These are phyloP conservation scores for Ceratobasidium papillatum DNA, from an alignment of 1,284 basidiomycete genomes.

Conservation along the genomic window DNA sequence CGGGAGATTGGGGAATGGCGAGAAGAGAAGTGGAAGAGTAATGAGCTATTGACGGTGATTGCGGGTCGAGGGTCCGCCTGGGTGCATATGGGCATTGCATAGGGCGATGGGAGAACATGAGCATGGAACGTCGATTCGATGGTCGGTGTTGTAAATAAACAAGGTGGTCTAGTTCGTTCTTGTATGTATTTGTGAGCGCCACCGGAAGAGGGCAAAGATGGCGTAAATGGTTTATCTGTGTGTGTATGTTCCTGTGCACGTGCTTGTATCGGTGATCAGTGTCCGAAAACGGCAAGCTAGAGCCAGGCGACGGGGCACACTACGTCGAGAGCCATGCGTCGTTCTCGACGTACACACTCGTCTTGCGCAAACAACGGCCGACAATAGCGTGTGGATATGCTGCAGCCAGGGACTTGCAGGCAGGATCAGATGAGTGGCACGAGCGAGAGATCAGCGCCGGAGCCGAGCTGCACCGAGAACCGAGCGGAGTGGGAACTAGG, in stretches of 20 bases:
- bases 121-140: constrained; percentile 4
- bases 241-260: constrained; percentile 20
- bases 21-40: neutral
- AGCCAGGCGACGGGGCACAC: constrained; percentile 4
- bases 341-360: constrained; percentile 4
- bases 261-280: constrained; percentile 25
- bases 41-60: neutral
- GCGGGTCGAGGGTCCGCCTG: neutral
- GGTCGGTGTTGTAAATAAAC: neutral
- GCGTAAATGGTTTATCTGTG: neutral
- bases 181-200: neutral
- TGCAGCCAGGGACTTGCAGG: neutral
- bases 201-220: neutral
- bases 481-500: constrained; percentile 17
- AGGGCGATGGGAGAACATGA: no score
- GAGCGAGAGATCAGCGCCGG: neutral
- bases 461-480: neutral
- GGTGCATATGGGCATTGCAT: neutral
- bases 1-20: neutral
- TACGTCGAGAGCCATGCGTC: constrained; percentile 1
- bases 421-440: no score
- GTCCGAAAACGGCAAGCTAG: constrained; percentile 7
- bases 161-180: neutral
- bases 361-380: constrained; percentile 4
- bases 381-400: neutral